Evolutionary conservation across 108 stramenopile species (phyloP).

Genomic region (Cyclotella baltica): DNA sequence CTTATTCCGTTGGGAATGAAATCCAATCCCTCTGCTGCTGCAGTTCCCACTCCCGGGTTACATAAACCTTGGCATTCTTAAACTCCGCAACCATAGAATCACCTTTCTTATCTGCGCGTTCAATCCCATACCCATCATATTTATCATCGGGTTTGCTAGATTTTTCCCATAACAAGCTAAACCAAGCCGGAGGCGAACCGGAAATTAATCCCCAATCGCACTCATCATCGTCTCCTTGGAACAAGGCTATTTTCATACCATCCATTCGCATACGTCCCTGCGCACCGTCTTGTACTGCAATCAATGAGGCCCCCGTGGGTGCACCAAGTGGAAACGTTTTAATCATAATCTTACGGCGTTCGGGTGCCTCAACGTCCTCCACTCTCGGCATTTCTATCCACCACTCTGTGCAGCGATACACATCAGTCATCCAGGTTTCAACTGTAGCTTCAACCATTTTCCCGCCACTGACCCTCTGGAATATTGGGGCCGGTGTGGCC

Average conservation of each 20-base stretch:
- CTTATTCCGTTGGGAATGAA: too few species aligned
- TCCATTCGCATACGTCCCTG: slow-evolving; percentile 17
- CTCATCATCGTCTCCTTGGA: neutral
- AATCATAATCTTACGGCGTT: slow-evolving; percentile 1
- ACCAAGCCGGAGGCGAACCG: neutral
- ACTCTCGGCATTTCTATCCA: slow-evolving; percentile 10
- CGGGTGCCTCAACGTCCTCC: neutral
- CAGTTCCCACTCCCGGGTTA: neutral
- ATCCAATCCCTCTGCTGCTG: neutral
- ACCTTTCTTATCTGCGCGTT: neutral
- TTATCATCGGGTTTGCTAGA: neutral
- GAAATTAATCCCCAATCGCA: neutral
- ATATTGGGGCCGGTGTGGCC: neutral
- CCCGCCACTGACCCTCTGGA: neutral
- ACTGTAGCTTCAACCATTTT: neutral
- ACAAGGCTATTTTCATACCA: slow-evolving; percentile 6
- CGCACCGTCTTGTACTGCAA: slow-evolving; percentile 1
- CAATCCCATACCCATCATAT: neutral
- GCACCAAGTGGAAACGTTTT: slow-evolving; percentile 10
- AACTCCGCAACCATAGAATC: neutral
- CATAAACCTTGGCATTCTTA: neutral
- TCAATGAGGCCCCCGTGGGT: neutral
- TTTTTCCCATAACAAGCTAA: neutral
- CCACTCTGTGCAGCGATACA: neutral
- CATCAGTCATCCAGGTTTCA: slow-evolving; percentile 6